Base-by-base conservation (phyloP, 441 rosid genomes). In the Isatis lusitanica region DNA sequence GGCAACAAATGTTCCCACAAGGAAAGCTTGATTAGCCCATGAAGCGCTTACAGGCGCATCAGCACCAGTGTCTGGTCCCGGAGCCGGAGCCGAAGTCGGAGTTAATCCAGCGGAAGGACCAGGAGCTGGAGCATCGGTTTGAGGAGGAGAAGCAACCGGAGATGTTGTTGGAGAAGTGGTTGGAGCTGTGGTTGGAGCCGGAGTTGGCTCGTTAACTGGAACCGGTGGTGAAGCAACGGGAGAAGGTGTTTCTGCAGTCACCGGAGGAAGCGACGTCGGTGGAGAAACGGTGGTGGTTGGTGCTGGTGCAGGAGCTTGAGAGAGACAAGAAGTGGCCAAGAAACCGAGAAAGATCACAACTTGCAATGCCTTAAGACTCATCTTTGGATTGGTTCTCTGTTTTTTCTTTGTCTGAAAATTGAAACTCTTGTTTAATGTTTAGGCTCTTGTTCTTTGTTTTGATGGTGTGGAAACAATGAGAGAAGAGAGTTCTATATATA, bases 251-350 rank as follows among this genome's bases (percentile, higher is more conserved):
- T 52, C 2, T 2, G 64, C 65, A 1, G 65, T 66, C 52, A 63
- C 26, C 4, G 80, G 80, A 52, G 77, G 81, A 35, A 61, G 68
- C 0, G 50, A 46, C 4, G 76, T 38, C 7, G 80, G 73, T 51
- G 76, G 71, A 64, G 71, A 9, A 71, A n/a, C 44, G 3, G 81
- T 59, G 28, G 82, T 59, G 21, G 88, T 40, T 3, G 90, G 80
- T 15, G 93, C 58, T 0, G 86, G 72, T 0, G 85, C 50, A 0
- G 95, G 97, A 35, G 97, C 87, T 70, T 92, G 97, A 16, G 91
- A 87, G 76, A 83, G 52, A 81, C 88, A 86, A 12, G 96, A 86
- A 13, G 86, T 82, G 68, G 86, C 94, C 82, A 92, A 66, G 47
- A 92, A 86, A 73, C 88, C 85, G 7, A 92, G 68, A 68, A 90